Percentiles rank a stretch among this genome's conserved stretches.
Conservation (phyloP, 2,329 filamentous ascomycete genomes). For the Alternaria alternata region DNA sequence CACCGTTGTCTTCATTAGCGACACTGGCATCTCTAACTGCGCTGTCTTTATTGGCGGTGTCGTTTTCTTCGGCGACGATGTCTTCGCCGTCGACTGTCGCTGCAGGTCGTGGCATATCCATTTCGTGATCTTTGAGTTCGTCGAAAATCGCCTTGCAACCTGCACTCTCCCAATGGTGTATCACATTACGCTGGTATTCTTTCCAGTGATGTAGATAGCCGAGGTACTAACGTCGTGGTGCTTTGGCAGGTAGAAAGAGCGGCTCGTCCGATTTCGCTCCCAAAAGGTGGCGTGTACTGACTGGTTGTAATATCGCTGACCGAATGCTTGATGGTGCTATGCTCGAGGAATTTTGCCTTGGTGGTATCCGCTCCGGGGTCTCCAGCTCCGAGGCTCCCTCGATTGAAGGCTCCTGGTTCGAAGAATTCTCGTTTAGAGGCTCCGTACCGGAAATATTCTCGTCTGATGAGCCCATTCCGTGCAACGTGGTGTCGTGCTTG, state of each 20-base stretch:
- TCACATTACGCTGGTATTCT: slow-evolving; percentile 5
- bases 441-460: neutral
- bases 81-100: neutral
- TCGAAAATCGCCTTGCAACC: slow-evolving; percentile 7
- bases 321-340: neutral
- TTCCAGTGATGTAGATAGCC: slow-evolving; percentile 27
- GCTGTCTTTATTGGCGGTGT: neutral
- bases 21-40: neutral
- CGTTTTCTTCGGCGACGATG: neutral
- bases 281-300: neutral
- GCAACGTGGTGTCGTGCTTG: neutral
- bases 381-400: neutral
- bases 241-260: slow-evolving; percentile 13
- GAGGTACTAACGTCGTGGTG: slow-evolving; percentile 23
- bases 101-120: neutral
- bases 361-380: neutral
- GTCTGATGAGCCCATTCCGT: neutral
- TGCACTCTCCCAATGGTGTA: slow-evolving; percentile 8
- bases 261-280: slow-evolving; percentile 3
- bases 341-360: neutral
- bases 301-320: slow-evolving; percentile 1
- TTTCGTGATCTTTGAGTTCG: slow-evolving; percentile 7
- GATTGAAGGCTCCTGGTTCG: neutral
- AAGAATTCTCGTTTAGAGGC: neutral
- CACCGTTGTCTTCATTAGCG: neutral